A percentile compares a stretch with the other conserved stretches of the same genome.
phyloP scores from a whole-genome alignment of 805 yeast genomes.

The Tanozyma kutaoensis region DNA sequence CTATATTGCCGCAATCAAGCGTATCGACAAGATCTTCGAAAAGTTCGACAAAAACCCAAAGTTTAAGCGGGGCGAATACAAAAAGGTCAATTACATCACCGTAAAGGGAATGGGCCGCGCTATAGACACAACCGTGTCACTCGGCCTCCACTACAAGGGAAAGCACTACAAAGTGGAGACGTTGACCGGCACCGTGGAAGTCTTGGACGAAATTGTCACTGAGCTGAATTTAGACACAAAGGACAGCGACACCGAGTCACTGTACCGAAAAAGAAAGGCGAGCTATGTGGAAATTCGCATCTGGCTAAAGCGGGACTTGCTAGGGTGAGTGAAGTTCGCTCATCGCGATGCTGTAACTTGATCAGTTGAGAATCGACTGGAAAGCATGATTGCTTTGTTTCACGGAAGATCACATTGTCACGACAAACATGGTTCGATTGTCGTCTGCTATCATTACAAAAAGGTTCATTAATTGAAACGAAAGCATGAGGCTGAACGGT shows the following conservation, averaged over 20 bases:
- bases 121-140: constrained; percentile 45
- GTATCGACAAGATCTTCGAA: constrained; percentile 39
- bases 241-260: constrained; percentile 12
- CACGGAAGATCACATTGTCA: too few relatives aligned
- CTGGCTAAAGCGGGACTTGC: constrained; percentile 15
- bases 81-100: constrained; percentile 31
- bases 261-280: constrained; percentile 29
- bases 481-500: too few relatives aligned
- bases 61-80: constrained; percentile 19
- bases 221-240: constrained; percentile 3
- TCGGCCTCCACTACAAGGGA: constrained; percentile 49
- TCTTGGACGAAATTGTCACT: constrained; percentile 51
- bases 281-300: constrained; percentile 34
- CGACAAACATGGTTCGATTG: too few relatives aligned
- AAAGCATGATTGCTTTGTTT: neutral
- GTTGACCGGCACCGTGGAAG: constrained; percentile 50
- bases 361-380: neutral
- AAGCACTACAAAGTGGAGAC: constrained; percentile 42
- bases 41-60: constrained; percentile 22
- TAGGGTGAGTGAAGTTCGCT: neutral
- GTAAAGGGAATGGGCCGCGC: constrained; percentile 67
- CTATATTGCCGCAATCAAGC: constrained; percentile 57
- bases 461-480: too few relatives aligned
- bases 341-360: too few relatives aligned
- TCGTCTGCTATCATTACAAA: too few relatives aligned